Evolutionary conservation across 345 rosid genomes (phyloP).

Genomic region (Xanthoceras sorbifolium): DNA sequence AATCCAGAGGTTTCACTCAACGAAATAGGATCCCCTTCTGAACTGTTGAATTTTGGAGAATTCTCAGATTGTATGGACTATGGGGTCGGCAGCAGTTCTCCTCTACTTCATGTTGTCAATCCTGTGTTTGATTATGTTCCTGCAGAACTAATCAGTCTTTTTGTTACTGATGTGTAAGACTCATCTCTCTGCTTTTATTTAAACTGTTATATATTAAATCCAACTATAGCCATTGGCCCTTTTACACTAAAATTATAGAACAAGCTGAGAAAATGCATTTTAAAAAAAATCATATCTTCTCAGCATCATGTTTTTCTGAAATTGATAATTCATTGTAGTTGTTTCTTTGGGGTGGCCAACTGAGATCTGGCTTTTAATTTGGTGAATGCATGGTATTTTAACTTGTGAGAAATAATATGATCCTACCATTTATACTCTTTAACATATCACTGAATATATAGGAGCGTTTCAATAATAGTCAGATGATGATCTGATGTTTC

Average conservation of each 20-base stretch:
- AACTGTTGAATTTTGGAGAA: constrained; percentile 47
- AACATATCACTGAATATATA: not conserved
- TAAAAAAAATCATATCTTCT: not conserved
- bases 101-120: constrained; percentile 45
- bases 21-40: constrained; percentile 46
- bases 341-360: too few relatives aligned
- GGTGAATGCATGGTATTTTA: not conserved
- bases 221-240: not conserved
- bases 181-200: too few relatives aligned
- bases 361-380: not conserved
- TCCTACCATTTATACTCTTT: not conserved
- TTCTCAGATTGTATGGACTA: constrained; percentile 47
- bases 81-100: constrained; percentile 33
- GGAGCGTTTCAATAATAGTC: not conserved
- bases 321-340: too few relatives aligned
- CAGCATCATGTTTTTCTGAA: not conserved
- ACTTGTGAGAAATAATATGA: not conserved
- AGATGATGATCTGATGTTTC: not conserved
- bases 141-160: constrained; percentile 42
- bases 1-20: constrained; percentile 42
- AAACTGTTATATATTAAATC: not conserved
- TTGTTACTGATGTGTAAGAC: constrained; percentile 43
- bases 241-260: not conserved
- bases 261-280: not conserved
- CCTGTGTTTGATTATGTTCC: constrained; percentile 49